Evolutionary conservation across 2,329 filamentous ascomycete genomes (phyloP).

Genomic region (Colletotrichum magnum): DNA sequence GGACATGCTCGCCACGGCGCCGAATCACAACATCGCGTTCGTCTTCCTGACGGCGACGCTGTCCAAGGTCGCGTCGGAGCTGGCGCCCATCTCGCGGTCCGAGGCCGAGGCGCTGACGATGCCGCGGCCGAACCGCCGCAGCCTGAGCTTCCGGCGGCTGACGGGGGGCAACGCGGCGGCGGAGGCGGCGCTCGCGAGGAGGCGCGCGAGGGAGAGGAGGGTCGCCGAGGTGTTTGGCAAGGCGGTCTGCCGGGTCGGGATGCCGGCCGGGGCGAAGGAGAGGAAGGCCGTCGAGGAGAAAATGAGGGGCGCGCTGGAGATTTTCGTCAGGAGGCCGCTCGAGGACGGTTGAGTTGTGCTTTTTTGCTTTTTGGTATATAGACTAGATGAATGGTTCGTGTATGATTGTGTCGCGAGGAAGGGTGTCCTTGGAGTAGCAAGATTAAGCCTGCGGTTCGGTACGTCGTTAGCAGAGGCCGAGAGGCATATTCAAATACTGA

Average conservation of each 20-base stretch:
- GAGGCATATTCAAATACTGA: too few relatives aligned
- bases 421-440: too few relatives aligned
- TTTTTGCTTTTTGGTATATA: neutral
- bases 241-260: slow-evolving; percentile 70
- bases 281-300: slow-evolving; percentile 72
- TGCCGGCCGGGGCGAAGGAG: slow-evolving; percentile 63
- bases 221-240: slow-evolving; percentile 77
- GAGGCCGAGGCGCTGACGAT: slow-evolving; percentile 52
- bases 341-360: slow-evolving; percentile 28
- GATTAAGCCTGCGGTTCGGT: too few relatives aligned
- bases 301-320: slow-evolving; percentile 76
- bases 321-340: slow-evolving; percentile 65
- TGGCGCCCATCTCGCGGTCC: slow-evolving; percentile 57
- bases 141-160: slow-evolving; percentile 60
- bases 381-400: slow-evolving; percentile 7
- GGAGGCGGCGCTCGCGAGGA: slow-evolving; percentile 57
- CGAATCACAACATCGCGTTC: slow-evolving; percentile 89
- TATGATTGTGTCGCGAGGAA: neutral
- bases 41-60: slow-evolving; percentile 89
- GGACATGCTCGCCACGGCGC: slow-evolving; percentile 79
- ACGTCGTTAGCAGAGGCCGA: too few relatives aligned
- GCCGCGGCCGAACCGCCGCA: slow-evolving; percentile 51
- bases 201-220: slow-evolving; percentile 71
- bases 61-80: slow-evolving; percentile 64
- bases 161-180: slow-evolving; percentile 45